phyloP scores from a whole-genome alignment of 306 rosid species.

The Casuarina equisetifolia region DNA sequence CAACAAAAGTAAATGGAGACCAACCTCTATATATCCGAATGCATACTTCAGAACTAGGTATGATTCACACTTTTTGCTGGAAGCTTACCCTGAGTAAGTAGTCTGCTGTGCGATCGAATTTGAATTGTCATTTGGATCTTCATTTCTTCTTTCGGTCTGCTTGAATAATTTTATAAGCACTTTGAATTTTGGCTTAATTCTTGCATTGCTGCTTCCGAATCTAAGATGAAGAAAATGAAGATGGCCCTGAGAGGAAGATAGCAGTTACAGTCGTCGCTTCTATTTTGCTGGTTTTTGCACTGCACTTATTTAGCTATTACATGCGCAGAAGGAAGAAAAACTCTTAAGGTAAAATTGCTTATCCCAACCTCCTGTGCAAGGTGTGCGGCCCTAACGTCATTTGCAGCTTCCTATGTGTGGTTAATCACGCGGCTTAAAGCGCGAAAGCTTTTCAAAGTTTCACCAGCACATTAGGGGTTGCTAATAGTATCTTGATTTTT shows the following conservation, averaged over 20 bases:
- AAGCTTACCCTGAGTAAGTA: neutral
- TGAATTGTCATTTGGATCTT: neutral
- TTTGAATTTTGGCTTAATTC: neutral
- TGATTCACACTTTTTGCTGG: neutral
- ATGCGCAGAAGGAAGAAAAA: slow-evolving; percentile 19
- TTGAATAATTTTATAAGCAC: neutral
- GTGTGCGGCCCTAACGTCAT: no score
- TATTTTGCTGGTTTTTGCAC: slow-evolving; percentile 9
- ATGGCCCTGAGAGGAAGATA: slow-evolving; percentile 22
- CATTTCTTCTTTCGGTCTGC: neutral
- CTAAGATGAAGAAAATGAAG: slow-evolving; percentile 9
- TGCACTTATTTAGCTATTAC: slow-evolving; percentile 28
- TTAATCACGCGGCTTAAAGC: no score
- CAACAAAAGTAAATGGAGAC: slow-evolving; percentile 8
- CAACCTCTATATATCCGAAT: slow-evolving; percentile 48
- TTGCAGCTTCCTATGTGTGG: no score
- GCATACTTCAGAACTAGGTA: slow-evolving; percentile 39
- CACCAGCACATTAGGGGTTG: no score
- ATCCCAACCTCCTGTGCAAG: neutral
- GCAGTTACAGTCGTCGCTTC: slow-evolving; percentile 26
- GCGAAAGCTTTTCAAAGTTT: no score
- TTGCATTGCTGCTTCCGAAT: neutral
- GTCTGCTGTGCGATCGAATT: no score
- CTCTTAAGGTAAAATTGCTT: slow-evolving; percentile 23
- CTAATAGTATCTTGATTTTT: no score